These are phyloP conservation scores for Thermomucor indicae-seudaticae DNA, from an alignment of 371 early-diverging fungal genomes.

Conservation along the genomic window DNA sequence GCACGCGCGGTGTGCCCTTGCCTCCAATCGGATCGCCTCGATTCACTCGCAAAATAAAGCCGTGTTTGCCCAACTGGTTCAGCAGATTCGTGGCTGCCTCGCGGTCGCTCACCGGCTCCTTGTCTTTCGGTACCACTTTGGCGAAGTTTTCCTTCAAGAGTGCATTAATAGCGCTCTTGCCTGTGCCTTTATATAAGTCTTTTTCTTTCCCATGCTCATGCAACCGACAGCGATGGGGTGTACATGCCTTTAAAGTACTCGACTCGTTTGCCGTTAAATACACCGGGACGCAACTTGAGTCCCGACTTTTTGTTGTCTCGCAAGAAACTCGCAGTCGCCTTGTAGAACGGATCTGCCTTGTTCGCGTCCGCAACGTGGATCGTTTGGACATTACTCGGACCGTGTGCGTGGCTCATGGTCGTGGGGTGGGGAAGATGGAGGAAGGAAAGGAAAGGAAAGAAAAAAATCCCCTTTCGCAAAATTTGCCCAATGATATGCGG, in stretches of 20 bases:
- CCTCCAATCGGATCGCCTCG: constrained; percentile 56
- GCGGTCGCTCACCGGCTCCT: constrained; percentile 46
- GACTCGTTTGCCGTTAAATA: constrained; percentile 87
- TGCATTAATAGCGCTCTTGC: constrained; percentile 87
- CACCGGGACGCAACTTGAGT: constrained; percentile 79
- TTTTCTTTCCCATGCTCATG: background rate
- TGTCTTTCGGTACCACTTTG: constrained; percentile 47
- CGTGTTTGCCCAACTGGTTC: constrained; percentile 61
- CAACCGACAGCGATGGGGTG: background rate
- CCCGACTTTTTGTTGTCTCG: constrained; percentile 56
- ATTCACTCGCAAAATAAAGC: constrained; percentile 72
- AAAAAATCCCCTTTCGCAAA: background rate
- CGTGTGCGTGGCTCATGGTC: constrained; percentile 19
- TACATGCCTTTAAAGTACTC: constrained; percentile 86
- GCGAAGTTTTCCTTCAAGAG: constrained; percentile 69
- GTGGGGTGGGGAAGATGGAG: background rate
- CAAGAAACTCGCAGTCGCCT: constrained; percentile 30
- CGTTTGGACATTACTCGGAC: constrained; percentile 9
- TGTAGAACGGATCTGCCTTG: constrained; percentile 33
- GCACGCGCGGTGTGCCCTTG: constrained; percentile 44
- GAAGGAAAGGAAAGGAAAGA: constrained; percentile 2
- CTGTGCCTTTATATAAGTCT: constrained; percentile 28
- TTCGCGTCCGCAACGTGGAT: constrained; percentile 42
- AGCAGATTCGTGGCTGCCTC: constrained; percentile 69
- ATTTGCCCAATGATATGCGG: background rate